These are phyloP conservation scores for Pseudogymnoascus sp. DNA, from an alignment of 2,329 filamentous ascomycete genomes.

Conservation along the genomic window DNA sequence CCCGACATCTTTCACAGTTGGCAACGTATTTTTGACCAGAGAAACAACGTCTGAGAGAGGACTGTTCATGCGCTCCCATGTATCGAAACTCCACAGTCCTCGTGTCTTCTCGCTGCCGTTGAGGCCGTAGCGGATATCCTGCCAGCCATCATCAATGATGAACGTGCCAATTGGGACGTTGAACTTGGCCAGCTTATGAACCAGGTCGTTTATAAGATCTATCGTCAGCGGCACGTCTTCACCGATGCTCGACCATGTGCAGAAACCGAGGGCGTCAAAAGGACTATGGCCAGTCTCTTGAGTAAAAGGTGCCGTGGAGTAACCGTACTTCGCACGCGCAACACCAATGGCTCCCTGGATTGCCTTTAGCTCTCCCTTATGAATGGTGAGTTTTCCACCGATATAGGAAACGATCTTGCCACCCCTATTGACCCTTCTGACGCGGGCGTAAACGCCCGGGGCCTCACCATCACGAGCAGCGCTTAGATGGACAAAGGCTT, in stretches of 20 bases:
- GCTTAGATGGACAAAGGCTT: slow-evolving; percentile 8
- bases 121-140: slow-evolving; percentile 9
- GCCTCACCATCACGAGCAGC: slow-evolving; percentile 8
- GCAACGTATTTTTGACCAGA: slow-evolving; percentile 11
- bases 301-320: not conserved
- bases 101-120: not conserved
- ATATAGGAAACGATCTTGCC: not conserved
- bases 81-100: slow-evolving; percentile 10
- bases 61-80: slow-evolving; percentile 9
- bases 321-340: slow-evolving; percentile 5
- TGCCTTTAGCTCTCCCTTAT: slow-evolving; percentile 5
- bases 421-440: slow-evolving; percentile 2
- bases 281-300: not conserved
- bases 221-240: slow-evolving; percentile 9
- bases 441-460: slow-evolving; percentile 9
- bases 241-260: slow-evolving; percentile 10
- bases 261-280: slow-evolving; percentile 11
- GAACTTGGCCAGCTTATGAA: not conserved
- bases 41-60: slow-evolving; percentile 8
- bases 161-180: slow-evolving; percentile 10
- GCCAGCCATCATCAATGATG: slow-evolving; percentile 14
- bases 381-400: slow-evolving; percentile 5
- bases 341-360: slow-evolving; percentile 9
- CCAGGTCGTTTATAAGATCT: slow-evolving; percentile 7
- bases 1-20: slow-evolving; percentile 11